These are phyloP conservation scores for Cladophialophora bantiana DNA, from an alignment of 2,329 filamentous ascomycete species.

Conservation along the genomic window DNA sequence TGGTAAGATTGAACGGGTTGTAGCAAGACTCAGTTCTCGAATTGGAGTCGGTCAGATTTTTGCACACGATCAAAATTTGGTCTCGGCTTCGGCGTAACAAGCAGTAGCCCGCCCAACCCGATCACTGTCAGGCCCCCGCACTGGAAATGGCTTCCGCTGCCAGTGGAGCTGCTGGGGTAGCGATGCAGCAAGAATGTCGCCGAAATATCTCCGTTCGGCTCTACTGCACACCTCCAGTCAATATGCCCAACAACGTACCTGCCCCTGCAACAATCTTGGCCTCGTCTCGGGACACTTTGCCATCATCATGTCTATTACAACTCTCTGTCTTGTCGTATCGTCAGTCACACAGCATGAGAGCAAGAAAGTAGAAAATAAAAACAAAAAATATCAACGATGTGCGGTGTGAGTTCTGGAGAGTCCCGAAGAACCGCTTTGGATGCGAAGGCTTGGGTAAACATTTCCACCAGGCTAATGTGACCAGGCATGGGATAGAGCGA, in stretches of 20 bases:
- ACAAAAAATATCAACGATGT: too few relatives aligned
- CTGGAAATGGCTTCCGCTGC: slow-evolving; percentile 1
- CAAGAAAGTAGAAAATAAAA: not conserved
- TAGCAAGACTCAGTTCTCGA: not conserved
- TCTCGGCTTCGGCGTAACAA: not conserved
- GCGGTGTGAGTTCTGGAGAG: too few relatives aligned
- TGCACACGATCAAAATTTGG: slow-evolving; percentile 2
- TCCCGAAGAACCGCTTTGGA: too few relatives aligned
- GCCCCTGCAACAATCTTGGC: not conserved
- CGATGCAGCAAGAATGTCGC: too few relatives aligned
- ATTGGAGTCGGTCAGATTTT: not conserved
- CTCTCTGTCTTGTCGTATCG: too few relatives aligned
- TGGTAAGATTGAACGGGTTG: not conserved
- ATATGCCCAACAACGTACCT: not conserved
- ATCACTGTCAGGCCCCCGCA: not conserved
- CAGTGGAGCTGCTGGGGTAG: too few relatives aligned
- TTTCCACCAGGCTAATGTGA: too few relatives aligned
- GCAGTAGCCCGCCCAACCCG: not conserved
- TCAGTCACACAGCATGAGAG: not conserved
- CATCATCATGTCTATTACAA: not conserved
- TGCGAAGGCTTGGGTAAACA: too few relatives aligned
- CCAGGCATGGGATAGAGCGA: too few relatives aligned
- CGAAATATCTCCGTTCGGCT: not conserved
- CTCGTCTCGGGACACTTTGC: not conserved
- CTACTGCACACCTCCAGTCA: too few relatives aligned